Base-by-base conservation (phyloP, 179 eudicot species). In the Amaranthus tricolor region DNA sequence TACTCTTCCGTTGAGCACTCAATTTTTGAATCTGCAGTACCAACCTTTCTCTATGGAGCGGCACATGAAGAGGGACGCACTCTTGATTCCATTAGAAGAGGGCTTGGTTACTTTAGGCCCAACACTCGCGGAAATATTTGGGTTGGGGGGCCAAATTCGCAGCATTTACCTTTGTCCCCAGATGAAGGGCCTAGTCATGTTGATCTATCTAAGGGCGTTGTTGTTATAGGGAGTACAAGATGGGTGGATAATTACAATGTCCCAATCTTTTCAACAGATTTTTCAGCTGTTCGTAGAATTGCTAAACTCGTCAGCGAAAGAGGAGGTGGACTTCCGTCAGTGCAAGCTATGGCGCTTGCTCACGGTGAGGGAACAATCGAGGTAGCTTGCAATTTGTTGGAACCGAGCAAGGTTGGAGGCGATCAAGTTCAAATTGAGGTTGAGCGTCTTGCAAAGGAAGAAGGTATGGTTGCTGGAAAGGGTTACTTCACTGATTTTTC, bases 181-280 rank as follows among this genome's bases (percentile, higher is more conserved):
- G 94, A 89, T 21, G 83, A 80, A 71, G 98, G 98, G 53, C 97
- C 96, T 31, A 52, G 74, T 57, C 77, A 78, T 61, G 88, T 84
- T 65, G 80, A 79, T 52, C 82, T 52, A 74, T 76, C 78, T 14
- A 89, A 87, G 74, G 98, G 97, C 21, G 78, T 86, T n/a, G 70
- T 89, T 31, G 89, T 86, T 2, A 76, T 94, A 55, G 96, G 98
- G 66, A 86, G 96, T 21, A 92, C 94, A 13, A 84, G 55, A 56
- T 94, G 98, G 97, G 94, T 94, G 11, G 98, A 85, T 70, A 94
- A 94, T 84, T 94, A 92, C 78, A 92, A 94, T 6, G 82, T 94
- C 52, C 96, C 98, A 0, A 79, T 94, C 57, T 85, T 78, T 65
- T 76, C 97, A 2, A 79, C 82, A 11, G 85, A 92, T 74, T 81